A percentile compares a stretch with the other conserved stretches of the same genome.
phyloP scores from a whole-genome alignment of 257 asterid species.

The Petunia axillaris region DNA sequence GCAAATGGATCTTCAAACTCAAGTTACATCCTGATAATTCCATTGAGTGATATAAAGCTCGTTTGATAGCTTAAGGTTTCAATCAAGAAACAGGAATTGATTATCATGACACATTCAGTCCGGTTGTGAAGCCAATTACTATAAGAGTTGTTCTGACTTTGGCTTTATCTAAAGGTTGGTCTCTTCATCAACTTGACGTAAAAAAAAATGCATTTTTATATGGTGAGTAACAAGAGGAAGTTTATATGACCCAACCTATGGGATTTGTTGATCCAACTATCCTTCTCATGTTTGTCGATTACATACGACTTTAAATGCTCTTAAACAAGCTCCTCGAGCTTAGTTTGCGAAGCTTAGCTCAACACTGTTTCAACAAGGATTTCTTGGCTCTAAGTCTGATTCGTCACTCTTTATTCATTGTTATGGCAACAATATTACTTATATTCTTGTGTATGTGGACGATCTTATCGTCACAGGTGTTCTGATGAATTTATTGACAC shows the following conservation, averaged over 20 bases:
- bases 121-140: not conserved
- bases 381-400: not conserved
- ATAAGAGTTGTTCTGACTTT: not conserved
- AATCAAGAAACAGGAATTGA: not conserved
- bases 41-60: not conserved
- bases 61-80: not conserved
- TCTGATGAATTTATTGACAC: not conserved
- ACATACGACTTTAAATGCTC: not conserved
- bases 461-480: not conserved
- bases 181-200: not conserved
- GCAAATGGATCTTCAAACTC: not conserved
- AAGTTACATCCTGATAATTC: not conserved
- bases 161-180: not conserved
- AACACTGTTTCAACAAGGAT: not conserved
- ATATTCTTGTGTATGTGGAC: not conserved
- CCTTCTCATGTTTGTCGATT: not conserved
- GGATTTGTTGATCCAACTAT: not conserved
- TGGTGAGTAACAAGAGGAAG: not conserved
- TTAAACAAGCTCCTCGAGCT: not conserved
- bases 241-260: not conserved
- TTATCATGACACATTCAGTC: not conserved
- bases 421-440: not conserved
- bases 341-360: not conserved
- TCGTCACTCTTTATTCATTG: not conserved
- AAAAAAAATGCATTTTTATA: not conserved